Conservation (phyloP, 805 yeast genomes). For the Ogataea degrootiae region DNA sequence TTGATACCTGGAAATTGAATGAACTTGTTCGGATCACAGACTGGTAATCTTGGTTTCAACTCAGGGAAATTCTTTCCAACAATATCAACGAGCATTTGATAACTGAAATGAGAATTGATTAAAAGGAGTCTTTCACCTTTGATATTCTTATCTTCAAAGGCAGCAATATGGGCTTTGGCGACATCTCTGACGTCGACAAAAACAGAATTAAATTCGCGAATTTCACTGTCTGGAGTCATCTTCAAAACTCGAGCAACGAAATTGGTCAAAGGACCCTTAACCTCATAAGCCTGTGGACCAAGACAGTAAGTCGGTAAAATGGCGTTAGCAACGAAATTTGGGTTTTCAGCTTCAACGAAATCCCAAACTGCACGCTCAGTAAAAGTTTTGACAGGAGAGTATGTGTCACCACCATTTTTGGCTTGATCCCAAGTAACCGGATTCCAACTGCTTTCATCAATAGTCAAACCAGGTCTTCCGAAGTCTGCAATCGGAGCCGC, state of each 20-base stretch:
- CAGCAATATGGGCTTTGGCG: constrained; percentile 47
- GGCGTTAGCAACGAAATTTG: constrained; percentile 35
- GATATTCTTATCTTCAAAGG: constrained; percentile 17
- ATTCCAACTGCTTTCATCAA: constrained; percentile 36
- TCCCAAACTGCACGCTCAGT: constrained; percentile 63
- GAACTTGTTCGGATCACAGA: constrained; percentile 1
- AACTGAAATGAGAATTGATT: constrained; percentile 18
- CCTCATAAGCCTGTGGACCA: constrained; percentile 48
- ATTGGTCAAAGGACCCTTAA: constrained; percentile 33
- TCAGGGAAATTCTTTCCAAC: constrained; percentile 37
- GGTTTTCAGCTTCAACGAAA: constrained; percentile 37
- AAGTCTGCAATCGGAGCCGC: constrained; percentile 17
- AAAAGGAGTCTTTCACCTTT: constrained; percentile 32
- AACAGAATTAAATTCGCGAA: constrained; percentile 11
- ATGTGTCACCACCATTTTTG: constrained; percentile 26
- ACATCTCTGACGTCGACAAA: constrained; percentile 42
- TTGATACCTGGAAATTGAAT: constrained; percentile 6
- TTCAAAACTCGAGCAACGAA: constrained; percentile 19
- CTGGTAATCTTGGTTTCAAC: constrained; percentile 34
- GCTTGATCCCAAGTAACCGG: constrained; percentile 29
- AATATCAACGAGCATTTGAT: constrained; percentile 26
- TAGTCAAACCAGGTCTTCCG: constrained; percentile 13
- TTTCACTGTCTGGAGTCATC: background rate
- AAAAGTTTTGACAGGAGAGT: constrained; percentile 42
- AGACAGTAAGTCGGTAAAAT: constrained; percentile 43